Base-by-base conservation (phyloP, 768 basidiomycete species). In the Tremella fuciformis region DNA sequence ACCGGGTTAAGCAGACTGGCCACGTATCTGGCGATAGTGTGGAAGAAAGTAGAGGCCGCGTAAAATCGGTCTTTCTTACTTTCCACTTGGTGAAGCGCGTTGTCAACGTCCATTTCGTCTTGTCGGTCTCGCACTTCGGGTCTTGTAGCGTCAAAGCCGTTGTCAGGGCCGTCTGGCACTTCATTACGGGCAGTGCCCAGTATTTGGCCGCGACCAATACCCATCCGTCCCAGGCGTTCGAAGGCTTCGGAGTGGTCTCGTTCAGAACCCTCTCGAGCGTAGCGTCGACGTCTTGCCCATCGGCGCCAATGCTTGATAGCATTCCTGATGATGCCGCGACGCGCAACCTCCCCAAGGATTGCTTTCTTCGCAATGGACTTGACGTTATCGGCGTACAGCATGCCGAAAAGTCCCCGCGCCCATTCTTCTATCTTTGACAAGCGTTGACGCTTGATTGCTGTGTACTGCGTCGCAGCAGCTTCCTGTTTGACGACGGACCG, bases 41-140 rank as follows among this genome's bases (percentile, higher is more conserved):
- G 54, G 25, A 73, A 55, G 56, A 70, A 69, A 16, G 71, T 67
- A 6, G 67, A 54, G 2, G 69, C 69, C n/a, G 69, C 59, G 42
- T 60, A 67, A 34, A 70, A 65, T 24, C 59, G 55, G 37, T 67
- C 66, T 59, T 65, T 66, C 11, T 53, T 42, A 22, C 60, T 40
- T 52, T 67, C 64, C 26, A 65, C 66, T 66, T 67, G 60, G 37
- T 57, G 66, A 8, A 70, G 51, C 22, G 55, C 58, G 29, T 67
- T 58, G 48, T 70, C 69, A 18, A 64, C 50, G 34, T 71, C 64
- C 9, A 65, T 46, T 49, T 62, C 62, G 53, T 71, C 69, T 52
- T 64, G n/a, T 37, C 59, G 15, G 19, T 55, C 62, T 41, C 24
- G 24, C 48, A 50, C 48, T 15, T 25, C 26, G 8, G 22, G 21